A percentile compares a stretch with the other conserved stretches of the same genome.
phyloP scores from a whole-genome alignment of 768 basidiomycete species.

The Russula brevipes region DNA sequence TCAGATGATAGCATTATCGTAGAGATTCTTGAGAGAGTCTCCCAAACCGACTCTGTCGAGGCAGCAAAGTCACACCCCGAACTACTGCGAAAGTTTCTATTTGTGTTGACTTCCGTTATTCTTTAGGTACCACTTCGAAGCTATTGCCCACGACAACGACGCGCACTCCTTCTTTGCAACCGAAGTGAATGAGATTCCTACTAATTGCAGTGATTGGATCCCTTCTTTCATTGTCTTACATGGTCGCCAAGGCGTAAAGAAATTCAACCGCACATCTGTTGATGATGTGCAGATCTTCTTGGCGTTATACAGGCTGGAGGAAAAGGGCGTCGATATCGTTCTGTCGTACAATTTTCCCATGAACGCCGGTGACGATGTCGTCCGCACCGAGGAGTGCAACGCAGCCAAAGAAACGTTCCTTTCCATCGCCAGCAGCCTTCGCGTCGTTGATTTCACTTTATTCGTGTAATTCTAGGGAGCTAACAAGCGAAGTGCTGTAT shows the following conservation, averaged over 20 bases:
- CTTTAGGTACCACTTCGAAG: conserved; percentile 84
- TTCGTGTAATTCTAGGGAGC: conserved; percentile 46
- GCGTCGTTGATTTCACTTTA: conserved; percentile 61
- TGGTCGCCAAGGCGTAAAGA: conserved; percentile 68
- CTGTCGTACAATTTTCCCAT: conserved; percentile 79
- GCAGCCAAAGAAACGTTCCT: conserved; percentile 47
- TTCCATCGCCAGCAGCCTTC: conserved; percentile 51
- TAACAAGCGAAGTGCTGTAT: neutral
- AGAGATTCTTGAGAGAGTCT: conserved; percentile 77
- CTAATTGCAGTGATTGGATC: conserved; percentile 45
- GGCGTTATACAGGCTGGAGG: conserved; percentile 72
- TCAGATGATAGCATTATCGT: conserved; percentile 73
- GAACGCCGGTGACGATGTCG: conserved; percentile 41
- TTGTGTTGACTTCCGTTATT: conserved; percentile 19
- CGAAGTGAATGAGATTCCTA: conserved; percentile 36
- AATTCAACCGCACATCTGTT: conserved; percentile 58
- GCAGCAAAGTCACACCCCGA: conserved; percentile 56
- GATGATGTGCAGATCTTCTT: conserved; percentile 76
- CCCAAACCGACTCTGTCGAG: conserved; percentile 46
- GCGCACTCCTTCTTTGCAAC: conserved; percentile 51
- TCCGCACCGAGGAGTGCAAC: conserved; percentile 37
- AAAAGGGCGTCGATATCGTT: conserved; percentile 74
- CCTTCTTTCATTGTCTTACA: conserved; percentile 56
- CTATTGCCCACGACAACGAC: conserved; percentile 86
- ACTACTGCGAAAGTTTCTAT: neutral